Conservation (phyloP, 208 protist genomes). For the Naegleria fowleri region DNA sequence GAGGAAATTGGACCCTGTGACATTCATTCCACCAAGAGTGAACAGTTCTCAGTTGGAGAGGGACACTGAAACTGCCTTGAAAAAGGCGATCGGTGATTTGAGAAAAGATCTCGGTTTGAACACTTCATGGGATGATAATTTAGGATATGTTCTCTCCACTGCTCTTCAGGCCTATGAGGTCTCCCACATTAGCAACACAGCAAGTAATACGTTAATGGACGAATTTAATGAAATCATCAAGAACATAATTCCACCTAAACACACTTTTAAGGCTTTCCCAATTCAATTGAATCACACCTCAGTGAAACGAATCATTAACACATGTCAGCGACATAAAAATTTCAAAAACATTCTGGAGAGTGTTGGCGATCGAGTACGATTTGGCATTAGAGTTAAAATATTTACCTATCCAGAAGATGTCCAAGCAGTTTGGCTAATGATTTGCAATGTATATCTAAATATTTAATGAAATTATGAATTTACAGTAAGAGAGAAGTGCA, state of each 20-base stretch:
- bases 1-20: conserved; percentile 58
- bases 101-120: conserved; percentile 64
- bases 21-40: conserved; percentile 55
- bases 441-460: conserved; percentile 31
- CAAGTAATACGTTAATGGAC: conserved; percentile 42
- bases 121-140: conserved; percentile 63
- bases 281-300: conserved; percentile 71
- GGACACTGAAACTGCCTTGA: conserved; percentile 54
- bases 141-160: conserved; percentile 68
- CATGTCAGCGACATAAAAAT: conserved; percentile 51
- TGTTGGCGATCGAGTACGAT: conserved; percentile 59
- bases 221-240: conserved; percentile 75
- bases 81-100: conserved; percentile 49
- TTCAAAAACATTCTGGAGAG: conserved; percentile 74
- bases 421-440: conserved; percentile 75
- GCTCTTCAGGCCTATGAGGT: conserved; percentile 69
- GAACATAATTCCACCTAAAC: conserved; percentile 64
- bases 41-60: conserved; percentile 49
- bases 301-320: conserved; percentile 57
- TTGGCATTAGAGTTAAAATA: conserved; percentile 63
- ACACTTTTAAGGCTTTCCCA: conserved; percentile 78
- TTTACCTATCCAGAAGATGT: conserved; percentile 74
- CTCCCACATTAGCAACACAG: conserved; percentile 44
- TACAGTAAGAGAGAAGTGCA: no score
- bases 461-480: background rate